Evolutionary conservation across 495 filamentous ascomycete genomes (phyloP), one percentile per base, ranked within the genome.

Genomic region (Cryomyces antarcticus): DNA sequence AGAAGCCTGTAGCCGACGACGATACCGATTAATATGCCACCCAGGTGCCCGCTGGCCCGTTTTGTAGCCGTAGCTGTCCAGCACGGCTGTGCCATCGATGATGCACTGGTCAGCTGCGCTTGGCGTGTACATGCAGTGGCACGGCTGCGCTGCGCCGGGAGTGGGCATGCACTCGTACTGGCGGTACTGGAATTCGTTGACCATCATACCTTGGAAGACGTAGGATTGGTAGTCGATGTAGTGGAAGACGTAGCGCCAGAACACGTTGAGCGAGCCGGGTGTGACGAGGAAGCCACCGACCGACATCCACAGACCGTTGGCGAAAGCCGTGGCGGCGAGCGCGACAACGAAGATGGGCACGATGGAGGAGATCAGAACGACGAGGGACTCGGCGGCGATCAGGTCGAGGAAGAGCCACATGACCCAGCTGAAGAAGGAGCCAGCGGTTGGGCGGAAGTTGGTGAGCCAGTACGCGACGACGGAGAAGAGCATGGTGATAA

Each of bases 131-230:
- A 80, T 78, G 58, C 82, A 88, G 12, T 70, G 57, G 49, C 76
- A 84, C 0, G 41, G 59, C 1, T 43, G 34, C 1, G 60, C 66
- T 24, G 17, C 17, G 17, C 17, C 17, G 3, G 42, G 34, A 30
- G 31, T 41, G 7, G 11, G 28, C 4, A 46, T 58, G 48, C 82
- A 88, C 13, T 53, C 54, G 52, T 80, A 89, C 7, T 49, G 67
- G 1, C 80, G 58, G 10, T 72, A 33, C 0, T 56, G 59, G 52
- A 89, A 86, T 58, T 89, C 80, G 53, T 87, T 88, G 17, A 87
- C 71, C 80, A 89, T 83, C 82, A 89, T 86, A 12, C 82, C 82
- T 48, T 84, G 77, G 65, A 89, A 88, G 30, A 87, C 82, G 49
- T 83, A 88, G 31, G 50, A 61, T 58, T 84, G 80, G 52, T 85